phyloP scores from a whole-genome alignment of 768 basidiomycete genomes.

The Xerocomellus dryophilus region DNA sequence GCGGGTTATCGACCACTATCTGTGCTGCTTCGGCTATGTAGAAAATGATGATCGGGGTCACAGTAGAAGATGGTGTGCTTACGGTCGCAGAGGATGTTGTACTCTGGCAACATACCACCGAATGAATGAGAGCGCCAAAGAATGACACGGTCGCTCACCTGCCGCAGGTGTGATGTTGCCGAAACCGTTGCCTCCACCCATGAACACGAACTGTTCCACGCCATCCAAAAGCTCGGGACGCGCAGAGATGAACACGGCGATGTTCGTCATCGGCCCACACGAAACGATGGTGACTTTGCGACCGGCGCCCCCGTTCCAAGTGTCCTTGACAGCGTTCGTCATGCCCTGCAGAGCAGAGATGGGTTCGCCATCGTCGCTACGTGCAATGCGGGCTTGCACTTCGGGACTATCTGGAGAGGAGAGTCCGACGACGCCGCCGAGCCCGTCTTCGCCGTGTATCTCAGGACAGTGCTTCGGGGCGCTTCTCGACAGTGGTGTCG shows the following conservation, averaged over 20 bases:
- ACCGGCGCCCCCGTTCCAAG: slow-evolving; percentile 59
- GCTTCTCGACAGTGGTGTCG: slow-evolving; percentile 60
- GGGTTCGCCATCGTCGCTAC: slow-evolving; percentile 38
- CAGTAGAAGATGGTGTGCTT: slow-evolving; percentile 26
- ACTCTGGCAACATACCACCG: slow-evolving; percentile 46
- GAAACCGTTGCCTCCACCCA: slow-evolving; percentile 88
- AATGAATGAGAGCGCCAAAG: not conserved
- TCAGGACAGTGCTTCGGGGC: slow-evolving; percentile 60
- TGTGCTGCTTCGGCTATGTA: slow-evolving; percentile 72
- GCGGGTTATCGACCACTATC: slow-evolving; percentile 70
- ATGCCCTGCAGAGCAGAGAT: slow-evolving; percentile 70
- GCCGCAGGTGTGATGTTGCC: slow-evolving; percentile 80
- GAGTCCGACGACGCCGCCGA: slow-evolving; percentile 82
- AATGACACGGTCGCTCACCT: slow-evolving; percentile 35
- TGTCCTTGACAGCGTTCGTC: slow-evolving; percentile 47
- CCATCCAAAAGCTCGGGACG: slow-evolving; percentile 52
- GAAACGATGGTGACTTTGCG: slow-evolving; percentile 67
- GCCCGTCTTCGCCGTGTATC: slow-evolving; percentile 81
- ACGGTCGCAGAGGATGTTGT: slow-evolving; percentile 83
- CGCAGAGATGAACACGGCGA: slow-evolving; percentile 61
- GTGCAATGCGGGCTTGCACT: slow-evolving; percentile 50
- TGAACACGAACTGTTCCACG: slow-evolving; percentile 57
- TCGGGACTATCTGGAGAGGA: slow-evolving; percentile 46
- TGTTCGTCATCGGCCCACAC: slow-evolving; percentile 83
- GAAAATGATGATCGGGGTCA: not conserved